Percentiles rank a stretch among this genome's conserved stretches.
Evolutionary conservation across 2,329 filamentous ascomycete species (phyloP).

Genomic region (Pyricularia grisea): DNA sequence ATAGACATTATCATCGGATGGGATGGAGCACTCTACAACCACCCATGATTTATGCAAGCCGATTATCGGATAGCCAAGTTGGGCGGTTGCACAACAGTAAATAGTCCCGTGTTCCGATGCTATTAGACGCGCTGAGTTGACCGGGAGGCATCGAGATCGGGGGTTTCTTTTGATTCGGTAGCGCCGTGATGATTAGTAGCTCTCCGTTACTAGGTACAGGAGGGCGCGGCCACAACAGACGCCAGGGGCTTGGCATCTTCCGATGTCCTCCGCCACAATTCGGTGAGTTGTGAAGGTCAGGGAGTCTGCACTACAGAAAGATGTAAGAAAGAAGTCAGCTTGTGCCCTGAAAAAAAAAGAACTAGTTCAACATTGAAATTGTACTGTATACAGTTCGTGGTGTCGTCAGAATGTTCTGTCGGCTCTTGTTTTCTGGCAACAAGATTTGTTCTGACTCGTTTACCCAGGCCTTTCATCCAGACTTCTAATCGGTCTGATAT

Average conservation of each 20-base stretch:
- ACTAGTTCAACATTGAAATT: not conserved
- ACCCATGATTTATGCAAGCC: not conserved
- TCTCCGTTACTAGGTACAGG: not conserved
- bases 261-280: not conserved
- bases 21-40: not conserved
- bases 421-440: not conserved
- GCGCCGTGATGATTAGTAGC: not conserved
- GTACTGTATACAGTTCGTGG: not conserved
- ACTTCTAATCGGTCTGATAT: not conserved
- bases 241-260: not conserved
- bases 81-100: not conserved
- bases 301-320: no score
- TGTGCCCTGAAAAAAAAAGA: no score
- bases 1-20: not conserved
- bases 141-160: not conserved
- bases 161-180: not conserved
- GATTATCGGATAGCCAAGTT: not conserved
- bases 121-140: not conserved
- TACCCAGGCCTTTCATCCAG: not conserved
- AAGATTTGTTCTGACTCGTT: not conserved
- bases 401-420: not conserved
- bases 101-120: not conserved
- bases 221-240: not conserved
- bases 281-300: no score
- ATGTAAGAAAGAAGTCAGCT: no score